phyloP scores from a whole-genome alignment of 176 grass and related monocot species.

The maize (Zea mays) region Zm-B73-REFERENCE-NAM-5.0 NC_050098.1:210995001-210995500 shows the following conservation, averaged over 20 bases:
- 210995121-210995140: constrained; percentile 43
- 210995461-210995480: too few relatives aligned
- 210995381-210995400: neutral
- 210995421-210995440: neutral
- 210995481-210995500: too few relatives aligned
- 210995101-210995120: constrained; percentile 27
- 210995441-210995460: too few relatives aligned
- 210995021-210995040: neutral
- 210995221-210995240: neutral
- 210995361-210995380: neutral
- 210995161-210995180: neutral
- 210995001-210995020: neutral
- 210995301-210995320: neutral
- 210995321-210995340: neutral
- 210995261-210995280: neutral
- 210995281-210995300: neutral
- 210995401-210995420: neutral
- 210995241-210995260: neutral
- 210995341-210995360: neutral
- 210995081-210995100: constrained; percentile 20
- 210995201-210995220: neutral
- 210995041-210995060: constrained; percentile 19
- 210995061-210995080: constrained; percentile 21
- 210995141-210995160: constrained; percentile 3
- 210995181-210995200: neutral